Conservation (phyloP, 2,329 filamentous ascomycete genomes). For the Corinectria fuckeliana region DNA sequence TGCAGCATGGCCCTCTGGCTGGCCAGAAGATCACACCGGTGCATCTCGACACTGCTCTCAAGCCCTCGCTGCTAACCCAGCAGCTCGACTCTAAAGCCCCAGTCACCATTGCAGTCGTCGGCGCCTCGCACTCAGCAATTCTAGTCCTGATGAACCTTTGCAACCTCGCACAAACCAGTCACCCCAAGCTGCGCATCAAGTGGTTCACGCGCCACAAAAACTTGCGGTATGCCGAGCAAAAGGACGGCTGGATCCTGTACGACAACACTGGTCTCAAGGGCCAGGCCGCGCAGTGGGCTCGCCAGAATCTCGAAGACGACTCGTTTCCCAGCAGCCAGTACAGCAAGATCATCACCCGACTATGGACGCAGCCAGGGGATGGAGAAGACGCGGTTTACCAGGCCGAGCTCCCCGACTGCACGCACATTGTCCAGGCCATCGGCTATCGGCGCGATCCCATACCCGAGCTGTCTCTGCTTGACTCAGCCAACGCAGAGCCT, state of each 20-base stretch:
- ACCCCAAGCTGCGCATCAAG: constrained; percentile 60
- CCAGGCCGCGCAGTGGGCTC: constrained; percentile 64
- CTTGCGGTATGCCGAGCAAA: constrained; percentile 66
- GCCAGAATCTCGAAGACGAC: constrained; percentile 62
- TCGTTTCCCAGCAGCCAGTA: constrained; percentile 53
- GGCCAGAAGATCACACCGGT: constrained; percentile 30
- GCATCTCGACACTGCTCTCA: constrained; percentile 62
- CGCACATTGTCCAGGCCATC: constrained; percentile 64
- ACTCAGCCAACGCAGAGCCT: constrained; percentile 32
- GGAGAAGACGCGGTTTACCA: constrained; percentile 52
- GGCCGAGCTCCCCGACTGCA: constrained; percentile 55
- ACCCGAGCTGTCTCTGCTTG: constrained; percentile 50
- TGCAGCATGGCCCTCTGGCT: background rate
- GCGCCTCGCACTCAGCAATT: constrained; percentile 68
- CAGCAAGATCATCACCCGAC: constrained; percentile 52
- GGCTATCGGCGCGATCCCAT: constrained; percentile 60
- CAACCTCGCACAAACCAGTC: constrained; percentile 56
- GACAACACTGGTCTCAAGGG: constrained; percentile 73
- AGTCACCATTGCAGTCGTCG: constrained; percentile 62
- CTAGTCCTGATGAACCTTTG: constrained; percentile 67
- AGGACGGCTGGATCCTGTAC: constrained; percentile 67
- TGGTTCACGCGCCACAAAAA: constrained; percentile 66
- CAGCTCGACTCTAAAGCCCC: constrained; percentile 21
- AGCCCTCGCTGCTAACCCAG: constrained; percentile 56
- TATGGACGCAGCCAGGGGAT: constrained; percentile 49